Conservation (phyloP, 371 early-diverging fungal species). For the Actinomucor elegans region DNA sequence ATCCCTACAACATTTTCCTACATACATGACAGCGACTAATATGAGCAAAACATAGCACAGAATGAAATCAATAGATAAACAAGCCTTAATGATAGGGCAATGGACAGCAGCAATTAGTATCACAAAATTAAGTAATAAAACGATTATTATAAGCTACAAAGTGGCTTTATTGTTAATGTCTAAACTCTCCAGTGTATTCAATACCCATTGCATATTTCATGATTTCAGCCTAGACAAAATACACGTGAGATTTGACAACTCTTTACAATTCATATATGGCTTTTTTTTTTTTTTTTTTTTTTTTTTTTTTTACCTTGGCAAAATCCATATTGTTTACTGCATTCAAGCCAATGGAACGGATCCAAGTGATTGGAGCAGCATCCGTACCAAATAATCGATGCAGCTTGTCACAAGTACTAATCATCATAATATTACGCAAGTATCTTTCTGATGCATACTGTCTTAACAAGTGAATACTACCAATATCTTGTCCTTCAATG, state of each 20-base stretch:
- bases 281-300: too few relatives aligned
- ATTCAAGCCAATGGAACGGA: slow-evolving; percentile 70
- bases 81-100: too few relatives aligned
- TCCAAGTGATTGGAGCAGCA: slow-evolving; percentile 58
- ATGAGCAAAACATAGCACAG: too few relatives aligned
- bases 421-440: slow-evolving; percentile 78
- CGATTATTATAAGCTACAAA: too few relatives aligned
- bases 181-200: slow-evolving; percentile 33
- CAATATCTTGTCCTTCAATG: slow-evolving; percentile 78
- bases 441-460: slow-evolving; percentile 81
- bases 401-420: slow-evolving; percentile 80
- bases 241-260: slow-evolving; percentile 1
- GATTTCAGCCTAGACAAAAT: slow-evolving; percentile 49
- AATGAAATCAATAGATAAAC: too few relatives aligned
- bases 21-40: too few relatives aligned
- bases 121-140: too few relatives aligned
- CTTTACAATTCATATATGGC: not conserved
- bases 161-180: slow-evolving; percentile 7
- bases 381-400: slow-evolving; percentile 77
- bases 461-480: slow-evolving; percentile 61
- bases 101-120: not conserved
- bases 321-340: slow-evolving; percentile 59
- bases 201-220: slow-evolving; percentile 69
- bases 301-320: slow-evolving; percentile 61
- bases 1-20: too few relatives aligned